Percentiles rank a stretch among this genome's conserved stretches.
Evolutionary conservation across 2,329 filamentous ascomycete species (phyloP).

Genomic region (Cucurbitaria berberidis): DNA sequence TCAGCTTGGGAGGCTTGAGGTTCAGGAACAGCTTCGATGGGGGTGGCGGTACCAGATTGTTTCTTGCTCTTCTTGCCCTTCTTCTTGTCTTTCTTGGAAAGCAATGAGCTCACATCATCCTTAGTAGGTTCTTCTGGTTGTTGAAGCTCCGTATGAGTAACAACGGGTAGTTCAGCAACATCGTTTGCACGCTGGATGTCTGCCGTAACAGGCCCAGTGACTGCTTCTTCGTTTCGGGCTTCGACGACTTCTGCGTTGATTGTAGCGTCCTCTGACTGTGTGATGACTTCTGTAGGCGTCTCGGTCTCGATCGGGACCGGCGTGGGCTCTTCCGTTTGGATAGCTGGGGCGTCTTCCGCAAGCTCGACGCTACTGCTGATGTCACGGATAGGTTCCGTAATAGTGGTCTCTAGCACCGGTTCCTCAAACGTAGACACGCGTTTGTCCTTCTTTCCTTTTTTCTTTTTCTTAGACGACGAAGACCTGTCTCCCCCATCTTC

Average conservation of each 20-base stretch:
- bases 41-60: slow-evolving; percentile 12
- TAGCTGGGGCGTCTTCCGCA: background rate
- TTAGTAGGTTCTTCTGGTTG: background rate
- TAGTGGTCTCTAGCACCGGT: slow-evolving; percentile 3
- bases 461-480: slow-evolving; percentile 29
- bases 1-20: slow-evolving; percentile 1
- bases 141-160: background rate
- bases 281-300: background rate
- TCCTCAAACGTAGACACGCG: slow-evolving; percentile 21
- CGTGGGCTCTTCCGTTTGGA: background rate
- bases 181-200: background rate
- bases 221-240: background rate
- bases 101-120: slow-evolving; percentile 2
- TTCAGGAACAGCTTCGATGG: slow-evolving; percentile 10
- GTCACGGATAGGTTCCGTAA: slow-evolving; percentile 3
- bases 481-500: slow-evolving; percentile 11
- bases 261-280: background rate
- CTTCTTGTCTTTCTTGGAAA: slow-evolving; percentile 30
- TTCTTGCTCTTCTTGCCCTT: slow-evolving; percentile 42
- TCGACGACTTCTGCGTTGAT: background rate
- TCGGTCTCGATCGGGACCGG: background rate
- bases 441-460: slow-evolving; percentile 35
- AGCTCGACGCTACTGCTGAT: background rate
- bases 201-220: background rate
- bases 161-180: background rate